These are phyloP conservation scores for Tuber umbilicatum DNA, from an alignment of 495 filamentous ascomycete genomes.

Conservation along the genomic window DNA sequence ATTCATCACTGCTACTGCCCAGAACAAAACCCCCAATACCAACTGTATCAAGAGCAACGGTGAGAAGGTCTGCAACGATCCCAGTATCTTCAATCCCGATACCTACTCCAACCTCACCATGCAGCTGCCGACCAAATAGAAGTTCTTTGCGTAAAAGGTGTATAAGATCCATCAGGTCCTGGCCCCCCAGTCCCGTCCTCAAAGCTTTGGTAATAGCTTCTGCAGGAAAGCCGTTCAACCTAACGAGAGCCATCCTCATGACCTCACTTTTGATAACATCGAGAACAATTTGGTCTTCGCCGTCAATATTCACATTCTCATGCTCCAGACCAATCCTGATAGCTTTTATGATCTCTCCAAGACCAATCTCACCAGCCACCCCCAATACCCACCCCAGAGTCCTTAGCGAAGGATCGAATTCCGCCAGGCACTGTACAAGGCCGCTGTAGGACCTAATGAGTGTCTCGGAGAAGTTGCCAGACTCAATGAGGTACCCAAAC, in stretches of 20 bases:
- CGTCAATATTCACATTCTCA: background rate
- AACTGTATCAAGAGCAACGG: slow-evolving; percentile 32
- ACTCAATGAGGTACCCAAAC: slow-evolving; percentile 37
- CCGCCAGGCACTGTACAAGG: slow-evolving; percentile 25
- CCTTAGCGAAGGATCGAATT: slow-evolving; percentile 32
- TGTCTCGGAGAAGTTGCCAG: slow-evolving; percentile 36
- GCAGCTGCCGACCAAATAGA: slow-evolving; percentile 3
- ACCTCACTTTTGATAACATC: slow-evolving; percentile 33
- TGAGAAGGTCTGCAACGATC: slow-evolving; percentile 34
- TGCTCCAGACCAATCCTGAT: slow-evolving; percentile 12
- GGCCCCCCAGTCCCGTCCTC: slow-evolving; percentile 24
- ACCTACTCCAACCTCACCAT: slow-evolving; percentile 10
- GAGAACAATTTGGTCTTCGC: slow-evolving; percentile 22
- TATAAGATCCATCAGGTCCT: slow-evolving; percentile 25
- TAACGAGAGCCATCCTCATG: slow-evolving; percentile 28
- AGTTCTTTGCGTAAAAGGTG: slow-evolving; percentile 36
- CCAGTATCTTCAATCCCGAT: slow-evolving; percentile 36
- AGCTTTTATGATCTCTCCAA: slow-evolving; percentile 28
- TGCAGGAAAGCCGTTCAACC: slow-evolving; percentile 30
- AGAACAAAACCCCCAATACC: slow-evolving; percentile 36
- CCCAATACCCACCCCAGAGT: slow-evolving; percentile 35
- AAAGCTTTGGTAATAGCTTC: slow-evolving; percentile 21
- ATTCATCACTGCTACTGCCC: slow-evolving; percentile 16
- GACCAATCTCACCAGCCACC: slow-evolving; percentile 14
- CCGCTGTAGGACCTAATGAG: slow-evolving; percentile 21